Base-by-base conservation (phyloP, 129 eudicot species). In the Scalesia atractyloides region DNA sequence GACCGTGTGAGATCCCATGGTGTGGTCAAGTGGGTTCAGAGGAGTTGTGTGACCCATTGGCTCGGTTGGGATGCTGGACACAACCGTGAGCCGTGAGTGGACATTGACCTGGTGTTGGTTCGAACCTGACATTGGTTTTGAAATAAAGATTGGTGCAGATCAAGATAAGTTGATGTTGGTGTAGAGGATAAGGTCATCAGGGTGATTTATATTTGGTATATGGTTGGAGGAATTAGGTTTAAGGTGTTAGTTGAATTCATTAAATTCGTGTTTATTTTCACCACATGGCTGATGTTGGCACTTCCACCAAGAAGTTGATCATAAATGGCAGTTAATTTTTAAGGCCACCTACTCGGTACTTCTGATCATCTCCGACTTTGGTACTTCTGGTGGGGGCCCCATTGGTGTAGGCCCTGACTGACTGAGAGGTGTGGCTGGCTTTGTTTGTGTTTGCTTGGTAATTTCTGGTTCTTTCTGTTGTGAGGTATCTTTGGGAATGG, bases 31-130 rank as follows among this genome's bases (percentile, higher is more conserved):
- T 9, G 78, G 53, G 14, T 81, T 59, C 17, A 86, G 69, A 58
- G 53, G 18, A 37, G 26, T 60, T 13, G 41, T 15, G 36, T 66
- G 72, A 16, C 91, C 89, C 61, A 71, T 36, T 56, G 87, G 82
- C 75, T 79, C 85, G 1, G 68, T 81, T n/a, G 96, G 96, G 44
- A 46, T 78, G 73, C 92, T 79, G 2, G 96, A 89, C 19, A 89
- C 96, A 14, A 84, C 76, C 0, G 92, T 89, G 30, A 89, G 85
- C 54, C 73, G 61, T 16, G 92, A 82, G 53, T 84, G 81, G n/a
- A 84, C 70, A 13, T 75, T 72, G 34, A 89, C 96, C 2, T 72
- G 74, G 14, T n/a, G 59, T 15, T 5, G 47, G 36, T 37, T 79
- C 34, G 36, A 11, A 0, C 6, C 53, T 36, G 54, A 18, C 11